These are phyloP conservation scores for Sarocladium strictum DNA, from an alignment of 2,329 filamentous ascomycete species.

Conservation along the genomic window DNA sequence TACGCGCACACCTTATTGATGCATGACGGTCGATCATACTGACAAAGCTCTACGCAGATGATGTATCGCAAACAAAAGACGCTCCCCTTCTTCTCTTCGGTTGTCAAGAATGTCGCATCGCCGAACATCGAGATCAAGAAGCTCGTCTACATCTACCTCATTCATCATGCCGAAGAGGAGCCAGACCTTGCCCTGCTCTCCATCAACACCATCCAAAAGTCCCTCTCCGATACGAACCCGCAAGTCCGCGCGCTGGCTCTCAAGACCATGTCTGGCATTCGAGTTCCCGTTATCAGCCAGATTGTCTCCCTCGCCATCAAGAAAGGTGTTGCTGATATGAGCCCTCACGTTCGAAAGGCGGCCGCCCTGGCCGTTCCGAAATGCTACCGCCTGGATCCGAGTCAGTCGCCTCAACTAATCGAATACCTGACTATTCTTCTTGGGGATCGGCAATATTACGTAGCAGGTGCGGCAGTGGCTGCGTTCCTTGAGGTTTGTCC, in stretches of 20 bases:
- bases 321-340: constrained; percentile 89
- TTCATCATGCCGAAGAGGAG: constrained; percentile 93
- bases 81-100: constrained; percentile 89
- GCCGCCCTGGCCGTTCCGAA: constrained; percentile 93
- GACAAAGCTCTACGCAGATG: constrained; percentile 56
- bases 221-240: constrained; percentile 84
- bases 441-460: constrained; percentile 90
- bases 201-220: constrained; percentile 99
- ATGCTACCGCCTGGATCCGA: constrained; percentile 86
- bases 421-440: constrained; percentile 75
- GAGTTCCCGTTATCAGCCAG: constrained; percentile 96
- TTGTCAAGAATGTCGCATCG: constrained; percentile 96
- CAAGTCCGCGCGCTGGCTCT: constrained; percentile 87
- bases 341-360: constrained; percentile 84
- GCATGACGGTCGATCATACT: background rate
- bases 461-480: constrained; percentile 87
- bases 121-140: constrained; percentile 95
- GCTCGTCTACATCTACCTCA: constrained; percentile 95
- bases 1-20: constrained; percentile 39
- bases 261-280: constrained; percentile 93
- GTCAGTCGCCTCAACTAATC: constrained; percentile 74
- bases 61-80: constrained; percentile 90
- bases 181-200: constrained; percentile 92
- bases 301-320: constrained; percentile 96
- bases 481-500: constrained; percentile 89